Base-by-base conservation (phyloP, 495 filamentous ascomycete genomes). In the Penicillium pulvis region DNA sequence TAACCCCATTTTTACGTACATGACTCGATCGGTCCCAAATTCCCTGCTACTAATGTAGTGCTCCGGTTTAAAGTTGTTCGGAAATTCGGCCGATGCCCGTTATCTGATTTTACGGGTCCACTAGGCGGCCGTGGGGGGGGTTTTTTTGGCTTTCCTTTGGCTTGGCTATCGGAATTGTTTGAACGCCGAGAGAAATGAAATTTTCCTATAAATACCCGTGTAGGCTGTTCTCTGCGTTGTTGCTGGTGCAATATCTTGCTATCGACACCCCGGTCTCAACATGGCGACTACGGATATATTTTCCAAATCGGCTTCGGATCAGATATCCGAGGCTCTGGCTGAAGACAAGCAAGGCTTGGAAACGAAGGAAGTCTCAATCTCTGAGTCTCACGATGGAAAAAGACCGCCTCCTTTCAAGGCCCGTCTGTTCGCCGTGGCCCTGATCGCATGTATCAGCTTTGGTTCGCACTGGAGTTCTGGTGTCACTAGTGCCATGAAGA, bases 401-500 rank as follows among this genome's bases (percentile, higher is more conserved):
- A 61, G 16, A 2, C 56, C 68, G 0, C 72, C 72, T 14, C 76
- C 76, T n/a, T 52, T 79, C 3, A 17, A 51, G 11, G 72, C 70
- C 6, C 75, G 75, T 48, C 48, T 76, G 28, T 65, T 64, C 6
- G 71, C 74, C 0, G 71, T 79, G 3, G 47, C 71, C 2, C 46
- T 79, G 45, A 75, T 79, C 17, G 75, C 73, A 11, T 76, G 72
- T 28, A 75, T 79, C 54, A 76, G 75, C 39, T 77, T 77, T 52
- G 75, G 75, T 3, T 76, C 75, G 20, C 67, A 71, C 41, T 79
- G 75, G 74, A 75, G 74, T 41, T 68, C 70, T 16, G 70, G 74
- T 9, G 73, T 79, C 0, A 77, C 75, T 2, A 70, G 75, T 7
- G 76, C 76, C 2, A 79, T 79, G 76, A 77, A 79, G 44, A 79